Base-by-base conservation (phyloP, 192 early-diverging fungal genomes). In the Coemansia asiatica region DNA sequence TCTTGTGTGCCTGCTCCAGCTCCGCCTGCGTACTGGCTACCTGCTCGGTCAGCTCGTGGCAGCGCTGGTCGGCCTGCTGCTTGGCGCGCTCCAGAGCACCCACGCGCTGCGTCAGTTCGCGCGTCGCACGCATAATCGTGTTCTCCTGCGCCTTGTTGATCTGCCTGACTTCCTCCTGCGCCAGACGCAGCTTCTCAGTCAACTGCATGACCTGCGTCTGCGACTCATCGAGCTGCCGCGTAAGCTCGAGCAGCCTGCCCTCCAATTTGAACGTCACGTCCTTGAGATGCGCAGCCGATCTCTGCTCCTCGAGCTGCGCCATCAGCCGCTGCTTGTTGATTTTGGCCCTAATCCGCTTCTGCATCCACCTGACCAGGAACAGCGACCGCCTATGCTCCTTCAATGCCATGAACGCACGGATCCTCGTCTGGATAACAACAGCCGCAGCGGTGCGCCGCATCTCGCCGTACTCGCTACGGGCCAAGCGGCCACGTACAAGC, bases 161-260 rank as follows among this genome's bases (percentile, higher is more conserved):
- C 15, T 60, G 44, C 27, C 57, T 36, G 0, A 58, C 46, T 62
- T 81, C 74, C n/a, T 63, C 60, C 15, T 65, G 63, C 4, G 74
- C 69, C 56, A 44, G 33, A 0, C 67, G 71, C 66, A 84, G 68
- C 63, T 76, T 60, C 31, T 89, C 86, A 15, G 86, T 72, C 13
- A 90, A 69, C 33, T 83, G 76, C 9, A 85, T 88, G 22, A 85
- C 86, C 55, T 88, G 87, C 36, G 86, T 77, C 59, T 88, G 68
- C n/a, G 90, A 82, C 56, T 84, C 83, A 68, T 79, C 85, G 53
- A 89, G 81, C 76, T 89, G 77, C 66, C 92, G 92, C 31, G 95
- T 96, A 61, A 99, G 84, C 74, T 94, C 93, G 70, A 98, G 89
- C 60, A 99, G 92, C 85, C 96, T 98, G 83, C 87, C 89, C 79